phyloP scores from a whole-genome alignment of 305 asterid species.

The Fraxinus latifolia region DNA sequence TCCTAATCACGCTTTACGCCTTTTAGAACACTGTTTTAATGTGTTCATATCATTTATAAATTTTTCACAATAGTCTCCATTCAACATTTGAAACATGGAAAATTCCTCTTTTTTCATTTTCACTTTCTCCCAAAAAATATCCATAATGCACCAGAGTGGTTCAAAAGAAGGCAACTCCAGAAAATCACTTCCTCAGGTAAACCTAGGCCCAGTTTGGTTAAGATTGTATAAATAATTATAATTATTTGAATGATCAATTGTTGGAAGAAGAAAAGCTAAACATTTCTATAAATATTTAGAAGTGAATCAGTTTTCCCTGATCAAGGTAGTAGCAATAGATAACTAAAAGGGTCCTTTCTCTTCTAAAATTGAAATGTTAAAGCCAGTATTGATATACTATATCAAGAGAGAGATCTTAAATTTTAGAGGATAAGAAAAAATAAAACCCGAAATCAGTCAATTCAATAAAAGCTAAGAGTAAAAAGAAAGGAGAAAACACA shows the following conservation, averaged over 20 bases:
- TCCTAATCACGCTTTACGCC: too few relatives aligned
- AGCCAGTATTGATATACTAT: neutral
- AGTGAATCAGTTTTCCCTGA: neutral
- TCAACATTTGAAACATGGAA: constrained; percentile 2
- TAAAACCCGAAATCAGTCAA: neutral
- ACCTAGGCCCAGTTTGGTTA: neutral
- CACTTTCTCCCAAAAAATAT: constrained; percentile 2
- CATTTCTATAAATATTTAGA: neutral
- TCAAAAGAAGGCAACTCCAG: neutral
- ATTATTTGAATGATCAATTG: neutral
- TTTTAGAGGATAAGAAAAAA: neutral
- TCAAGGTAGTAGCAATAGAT: neutral
- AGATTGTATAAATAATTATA: neutral
- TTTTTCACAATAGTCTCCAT: neutral
- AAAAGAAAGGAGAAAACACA: constrained; percentile 21
- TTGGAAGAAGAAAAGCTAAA: neutral
- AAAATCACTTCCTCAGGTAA: neutral
- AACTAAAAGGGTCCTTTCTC: neutral
- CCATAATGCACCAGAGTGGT: neutral
- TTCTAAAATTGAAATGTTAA: neutral
- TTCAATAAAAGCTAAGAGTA: neutral
- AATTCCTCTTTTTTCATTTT: neutral
- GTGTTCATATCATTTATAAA: neutral
- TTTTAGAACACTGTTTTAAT: neutral
- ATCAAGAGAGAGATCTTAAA: neutral